Conservation (phyloP, 768 basidiomycete species). For the Suillus bovinus region DNA sequence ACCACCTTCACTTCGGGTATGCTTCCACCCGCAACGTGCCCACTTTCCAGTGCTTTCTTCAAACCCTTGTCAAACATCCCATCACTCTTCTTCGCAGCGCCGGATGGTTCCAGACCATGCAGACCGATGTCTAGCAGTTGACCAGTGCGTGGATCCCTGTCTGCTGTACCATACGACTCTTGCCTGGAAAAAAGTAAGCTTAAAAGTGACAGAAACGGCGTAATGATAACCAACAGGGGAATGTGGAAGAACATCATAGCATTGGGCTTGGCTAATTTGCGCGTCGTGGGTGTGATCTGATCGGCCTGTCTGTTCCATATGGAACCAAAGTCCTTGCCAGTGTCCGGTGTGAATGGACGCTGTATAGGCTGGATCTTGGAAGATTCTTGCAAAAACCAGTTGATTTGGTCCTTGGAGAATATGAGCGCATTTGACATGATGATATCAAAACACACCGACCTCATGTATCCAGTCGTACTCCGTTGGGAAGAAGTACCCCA, state of each 20-base stretch:
- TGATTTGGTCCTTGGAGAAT: slow-evolving; percentile 61
- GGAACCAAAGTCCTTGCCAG: slow-evolving; percentile 63
- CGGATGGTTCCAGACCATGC: slow-evolving; percentile 55
- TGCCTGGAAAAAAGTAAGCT: slow-evolving; percentile 42
- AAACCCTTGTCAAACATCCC: slow-evolving; percentile 87
- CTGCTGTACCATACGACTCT: slow-evolving; percentile 73
- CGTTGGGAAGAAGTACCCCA: slow-evolving; percentile 58
- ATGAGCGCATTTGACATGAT: not conserved
- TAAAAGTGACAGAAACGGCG: not conserved
- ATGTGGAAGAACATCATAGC: slow-evolving; percentile 99
- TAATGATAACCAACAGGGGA: slow-evolving; percentile 61
- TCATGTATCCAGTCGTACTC: slow-evolving; percentile 87
- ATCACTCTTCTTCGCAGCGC: slow-evolving; percentile 68
- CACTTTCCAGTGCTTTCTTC: slow-evolving; percentile 69
- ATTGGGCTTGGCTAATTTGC: slow-evolving; percentile 85
- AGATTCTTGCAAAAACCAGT: slow-evolving; percentile 91
- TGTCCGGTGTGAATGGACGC: slow-evolving; percentile 83
- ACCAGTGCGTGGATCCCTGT: slow-evolving; percentile 60
- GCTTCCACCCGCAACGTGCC: slow-evolving; percentile 48
- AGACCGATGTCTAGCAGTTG: slow-evolving; percentile 69
- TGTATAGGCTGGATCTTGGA: slow-evolving; percentile 70
- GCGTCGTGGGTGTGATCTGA: slow-evolving; percentile 55
- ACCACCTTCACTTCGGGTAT: slow-evolving; percentile 82
- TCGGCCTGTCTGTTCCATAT: slow-evolving; percentile 65
- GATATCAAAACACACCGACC: slow-evolving; percentile 35